Evolutionary conservation across 441 rosid genomes (phyloP).

Genomic region (Raphanus hybrid): DNA sequence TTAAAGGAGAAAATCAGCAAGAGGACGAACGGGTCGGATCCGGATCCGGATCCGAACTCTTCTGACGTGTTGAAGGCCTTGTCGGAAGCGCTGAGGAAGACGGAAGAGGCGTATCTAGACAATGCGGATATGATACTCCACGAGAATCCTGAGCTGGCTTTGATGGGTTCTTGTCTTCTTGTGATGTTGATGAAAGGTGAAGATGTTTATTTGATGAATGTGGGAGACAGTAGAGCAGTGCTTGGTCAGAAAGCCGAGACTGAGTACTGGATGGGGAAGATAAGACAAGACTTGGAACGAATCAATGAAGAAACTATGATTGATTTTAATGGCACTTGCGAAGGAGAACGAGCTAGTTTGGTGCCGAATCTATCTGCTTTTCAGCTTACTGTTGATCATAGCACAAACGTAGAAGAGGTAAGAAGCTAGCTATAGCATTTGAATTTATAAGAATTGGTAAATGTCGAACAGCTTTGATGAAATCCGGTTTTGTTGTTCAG

Average conservation of each 20-base stretch:
- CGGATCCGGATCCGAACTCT: constrained; percentile 58
- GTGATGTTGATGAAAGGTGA: constrained; percentile 91
- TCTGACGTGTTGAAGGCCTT: constrained; percentile 71
- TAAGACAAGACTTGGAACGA: constrained; percentile 74
- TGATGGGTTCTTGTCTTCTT: constrained; percentile 90
- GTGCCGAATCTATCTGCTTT: constrained; percentile 51
- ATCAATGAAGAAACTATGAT: constrained; percentile 74
- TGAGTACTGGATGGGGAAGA: constrained; percentile 69
- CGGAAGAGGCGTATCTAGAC: constrained; percentile 74
- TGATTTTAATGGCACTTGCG: constrained; percentile 59
- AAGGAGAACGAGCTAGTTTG: constrained; percentile 49
- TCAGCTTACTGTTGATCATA: constrained; percentile 82
- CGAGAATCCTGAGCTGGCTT: constrained; percentile 85
- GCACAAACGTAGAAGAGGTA: constrained; percentile 81
- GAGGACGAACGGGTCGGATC: constrained; percentile 36
- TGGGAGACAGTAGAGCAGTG: constrained; percentile 88
- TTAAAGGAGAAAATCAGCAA: constrained; percentile 63
- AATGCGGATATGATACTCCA: constrained; percentile 73
- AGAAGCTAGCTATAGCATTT: neutral
- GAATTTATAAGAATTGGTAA: neutral
- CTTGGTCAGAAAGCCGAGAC: constrained; percentile 68
- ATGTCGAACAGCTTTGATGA: neutral
- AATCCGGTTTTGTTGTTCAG: constrained; percentile 48
- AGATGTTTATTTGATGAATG: constrained; percentile 83
- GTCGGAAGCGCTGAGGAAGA: constrained; percentile 67